phyloP scores from a whole-genome alignment of 2,329 filamentous ascomycete species.

The Fusarium chlamydosporum region DNA sequence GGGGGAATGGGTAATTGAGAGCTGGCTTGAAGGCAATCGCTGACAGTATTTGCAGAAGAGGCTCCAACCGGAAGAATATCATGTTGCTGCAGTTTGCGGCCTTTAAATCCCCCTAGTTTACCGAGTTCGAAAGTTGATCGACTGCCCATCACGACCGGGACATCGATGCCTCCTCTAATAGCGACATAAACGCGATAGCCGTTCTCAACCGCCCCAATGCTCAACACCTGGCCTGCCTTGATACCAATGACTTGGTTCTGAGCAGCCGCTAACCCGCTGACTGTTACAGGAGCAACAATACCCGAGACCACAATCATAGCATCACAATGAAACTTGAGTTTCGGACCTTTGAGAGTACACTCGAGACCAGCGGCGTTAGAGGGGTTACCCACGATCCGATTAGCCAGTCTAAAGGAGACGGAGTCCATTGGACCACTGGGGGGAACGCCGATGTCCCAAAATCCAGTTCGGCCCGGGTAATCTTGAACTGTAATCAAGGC shows the following conservation, averaged over 20 bases:
- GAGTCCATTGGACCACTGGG: conserved; percentile 60
- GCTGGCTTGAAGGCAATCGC: background rate
- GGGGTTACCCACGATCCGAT: conserved; percentile 55
- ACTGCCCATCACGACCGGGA: conserved; percentile 54
- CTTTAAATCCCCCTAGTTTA: conserved; percentile 54
- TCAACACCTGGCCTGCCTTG: conserved; percentile 48
- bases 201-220: conserved; percentile 46
- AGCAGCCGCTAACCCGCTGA: conserved; percentile 45
- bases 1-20: conserved; percentile 43
- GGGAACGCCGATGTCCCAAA: conserved; percentile 59
- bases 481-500: conserved; percentile 59
- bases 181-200: conserved; percentile 56
- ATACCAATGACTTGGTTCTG: conserved; percentile 49
- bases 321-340: conserved; percentile 54
- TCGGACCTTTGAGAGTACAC: conserved; percentile 54
- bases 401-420: conserved; percentile 55
- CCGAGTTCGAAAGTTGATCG: conserved; percentile 54
- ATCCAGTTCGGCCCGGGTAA: conserved; percentile 56
- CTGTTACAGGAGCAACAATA: conserved; percentile 45
- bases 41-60: background rate
- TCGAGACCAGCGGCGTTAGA: conserved; percentile 53
- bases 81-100: conserved; percentile 52
- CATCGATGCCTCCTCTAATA: conserved; percentile 54
- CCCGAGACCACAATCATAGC: conserved; percentile 55
- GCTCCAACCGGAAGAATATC: conserved; percentile 51